Evolutionary conservation across 2,329 filamentous ascomycete genomes (phyloP).

Genomic region (Berkeleyomyces rouxiae): DNA sequence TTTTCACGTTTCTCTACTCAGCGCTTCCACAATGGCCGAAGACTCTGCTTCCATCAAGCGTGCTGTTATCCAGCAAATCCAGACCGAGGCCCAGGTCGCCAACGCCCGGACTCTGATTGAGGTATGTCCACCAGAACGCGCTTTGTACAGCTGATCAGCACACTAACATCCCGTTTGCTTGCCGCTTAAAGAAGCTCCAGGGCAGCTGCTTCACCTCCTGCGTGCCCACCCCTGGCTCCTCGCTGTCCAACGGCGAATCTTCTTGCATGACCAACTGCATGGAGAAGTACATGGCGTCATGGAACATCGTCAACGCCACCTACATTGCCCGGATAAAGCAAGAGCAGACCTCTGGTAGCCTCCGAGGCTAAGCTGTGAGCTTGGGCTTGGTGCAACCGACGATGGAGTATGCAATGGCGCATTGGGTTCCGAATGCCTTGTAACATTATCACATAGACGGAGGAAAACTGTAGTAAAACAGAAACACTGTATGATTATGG

Average conservation of each 20-base stretch:
- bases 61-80: conserved; percentile 48
- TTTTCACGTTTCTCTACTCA: background rate
- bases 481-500: background rate
- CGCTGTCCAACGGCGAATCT: conserved; percentile 50
- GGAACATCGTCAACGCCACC: conserved; percentile 56
- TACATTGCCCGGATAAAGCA: conserved; percentile 49
- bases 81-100: conserved; percentile 43
- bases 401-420: background rate
- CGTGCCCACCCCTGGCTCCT: conserved; percentile 50
- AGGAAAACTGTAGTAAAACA: background rate
- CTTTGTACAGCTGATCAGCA: background rate
- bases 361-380: background rate
- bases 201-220: conserved; percentile 68
- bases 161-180: background rate
- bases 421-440: background rate
- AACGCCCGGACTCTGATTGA: conserved; percentile 57
- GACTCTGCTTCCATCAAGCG: conserved; percentile 42
- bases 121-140: conserved; percentile 26
- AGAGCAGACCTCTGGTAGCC: conserved; percentile 27
- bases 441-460: conserved; percentile 2
- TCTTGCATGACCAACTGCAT: conserved; percentile 60
- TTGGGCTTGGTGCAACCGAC: background rate
- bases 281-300: conserved; percentile 70
- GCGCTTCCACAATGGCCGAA: conserved; percentile 7
- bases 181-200: conserved; percentile 49